These are phyloP conservation scores for Diaporthe nobilis DNA, from an alignment of 2,329 filamentous ascomycete genomes.

Conservation along the genomic window DNA sequence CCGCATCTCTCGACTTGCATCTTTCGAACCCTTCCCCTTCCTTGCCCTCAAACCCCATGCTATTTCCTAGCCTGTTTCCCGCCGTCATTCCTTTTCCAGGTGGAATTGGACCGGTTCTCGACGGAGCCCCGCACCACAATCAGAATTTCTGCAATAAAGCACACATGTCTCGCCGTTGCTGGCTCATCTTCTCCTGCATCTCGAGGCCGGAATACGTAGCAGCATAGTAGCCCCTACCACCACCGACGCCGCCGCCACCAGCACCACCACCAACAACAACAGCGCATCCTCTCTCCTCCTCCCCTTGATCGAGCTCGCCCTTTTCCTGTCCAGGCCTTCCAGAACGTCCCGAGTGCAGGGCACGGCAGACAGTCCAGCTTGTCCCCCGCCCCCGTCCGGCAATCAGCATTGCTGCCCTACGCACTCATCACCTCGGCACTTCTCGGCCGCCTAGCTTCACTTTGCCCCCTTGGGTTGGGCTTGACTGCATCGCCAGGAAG, in stretches of 20 bases:
- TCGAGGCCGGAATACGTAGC: conserved; percentile 62
- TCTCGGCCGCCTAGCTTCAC: conserved; percentile 41
- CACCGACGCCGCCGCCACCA: conserved; percentile 55
- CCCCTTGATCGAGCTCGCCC: conserved; percentile 36
- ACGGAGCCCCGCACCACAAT: conserved; percentile 63
- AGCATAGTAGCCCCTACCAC: conserved; percentile 55
- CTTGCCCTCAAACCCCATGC: conserved; percentile 47
- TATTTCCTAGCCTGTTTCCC: conserved; percentile 49
- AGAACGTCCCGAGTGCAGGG: background rate
- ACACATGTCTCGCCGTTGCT: conserved; percentile 73
- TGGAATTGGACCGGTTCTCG: conserved; percentile 42
- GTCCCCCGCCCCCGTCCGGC: conserved; percentile 21
- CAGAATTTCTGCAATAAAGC: conserved; percentile 73
- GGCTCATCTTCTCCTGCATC: conserved; percentile 65
- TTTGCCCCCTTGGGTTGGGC: conserved; percentile 64
- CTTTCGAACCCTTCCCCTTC: conserved; percentile 61
- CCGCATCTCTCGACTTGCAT: conserved; percentile 75
- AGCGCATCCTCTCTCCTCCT: conserved; percentile 47
- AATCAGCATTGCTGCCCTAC: conserved; percentile 51
- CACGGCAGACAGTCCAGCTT: conserved; percentile 31
- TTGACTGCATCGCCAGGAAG: conserved; percentile 65
- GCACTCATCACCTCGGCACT: conserved; percentile 41
- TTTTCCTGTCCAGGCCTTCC: conserved; percentile 42
- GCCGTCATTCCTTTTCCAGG: conserved; percentile 53
- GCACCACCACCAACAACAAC: conserved; percentile 51